Percentiles rank a stretch among this genome's conserved stretches.
phyloP scores from a whole-genome alignment of 768 basidiomycete genomes.

The Lentinula aciculospora region DNA sequence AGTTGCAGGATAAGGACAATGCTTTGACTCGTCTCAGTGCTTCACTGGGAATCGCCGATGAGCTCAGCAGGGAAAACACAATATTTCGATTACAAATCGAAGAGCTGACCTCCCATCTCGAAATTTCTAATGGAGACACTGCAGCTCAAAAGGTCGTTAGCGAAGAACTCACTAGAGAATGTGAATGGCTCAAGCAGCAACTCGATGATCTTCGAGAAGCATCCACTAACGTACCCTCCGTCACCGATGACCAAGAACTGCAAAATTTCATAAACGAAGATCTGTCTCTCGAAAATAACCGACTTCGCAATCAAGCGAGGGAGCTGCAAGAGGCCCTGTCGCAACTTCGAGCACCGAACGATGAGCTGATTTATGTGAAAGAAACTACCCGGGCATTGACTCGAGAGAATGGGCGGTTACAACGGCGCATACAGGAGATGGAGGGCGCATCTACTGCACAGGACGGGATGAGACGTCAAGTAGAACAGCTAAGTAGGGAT shows the following conservation, averaged over 20 bases:
- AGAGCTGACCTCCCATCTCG: slow-evolving; percentile 7
- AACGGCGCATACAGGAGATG: slow-evolving; percentile 8
- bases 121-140: slow-evolving; percentile 2
- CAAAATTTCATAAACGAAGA: slow-evolving; percentile 14
- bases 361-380: slow-evolving; percentile 2
- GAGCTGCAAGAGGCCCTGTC: slow-evolving; percentile 8
- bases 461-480: background rate
- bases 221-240: slow-evolving; percentile 7
- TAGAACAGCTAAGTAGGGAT: slow-evolving; percentile 8
- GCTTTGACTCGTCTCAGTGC: background rate
- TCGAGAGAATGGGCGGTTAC: slow-evolving; percentile 8
- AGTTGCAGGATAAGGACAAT: slow-evolving; percentile 7
- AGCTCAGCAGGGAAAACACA: slow-evolving; percentile 7
- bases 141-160: slow-evolving; percentile 8
- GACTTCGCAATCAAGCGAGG: slow-evolving; percentile 3
- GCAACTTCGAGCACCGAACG: slow-evolving; percentile 3
- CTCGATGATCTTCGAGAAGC: slow-evolving; percentile 9
- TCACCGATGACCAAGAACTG: slow-evolving; percentile 9
- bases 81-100: slow-evolving; percentile 8
- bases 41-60: background rate
- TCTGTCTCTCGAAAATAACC: slow-evolving; percentile 11
- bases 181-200: slow-evolving; percentile 7
- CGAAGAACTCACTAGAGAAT: slow-evolving; percentile 4
- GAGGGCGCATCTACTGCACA: background rate
- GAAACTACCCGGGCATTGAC: background rate